A percentile compares a stretch with the other conserved stretches of the same genome.
phyloP scores from a whole-genome alignment of 2,329 filamentous ascomycete species.

The Lecanicillium sp. region DNA sequence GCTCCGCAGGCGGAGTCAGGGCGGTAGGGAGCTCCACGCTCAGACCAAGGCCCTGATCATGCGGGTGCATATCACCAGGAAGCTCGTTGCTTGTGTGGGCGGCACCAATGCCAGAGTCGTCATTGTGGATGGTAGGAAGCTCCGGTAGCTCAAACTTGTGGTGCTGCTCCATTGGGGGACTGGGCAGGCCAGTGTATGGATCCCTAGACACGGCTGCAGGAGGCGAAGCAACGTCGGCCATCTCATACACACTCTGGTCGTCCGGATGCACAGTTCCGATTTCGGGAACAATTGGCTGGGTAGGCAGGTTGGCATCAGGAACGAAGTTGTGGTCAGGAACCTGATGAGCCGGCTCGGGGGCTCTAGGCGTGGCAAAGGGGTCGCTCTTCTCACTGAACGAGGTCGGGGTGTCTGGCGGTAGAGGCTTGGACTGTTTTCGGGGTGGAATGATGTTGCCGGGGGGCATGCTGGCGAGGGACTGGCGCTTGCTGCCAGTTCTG shows the following conservation, averaged over 20 bases:
- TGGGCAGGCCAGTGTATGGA: constrained; percentile 13
- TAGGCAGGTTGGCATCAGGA: constrained; percentile 19
- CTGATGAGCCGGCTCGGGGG: constrained; percentile 20
- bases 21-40: constrained; percentile 26
- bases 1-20: constrained; percentile 13
- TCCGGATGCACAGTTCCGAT: constrained; percentile 24
- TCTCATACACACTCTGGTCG: constrained; percentile 16
- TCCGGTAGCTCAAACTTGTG: constrained; percentile 10
- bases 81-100: constrained; percentile 13
- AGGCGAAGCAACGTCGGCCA: constrained; percentile 21
- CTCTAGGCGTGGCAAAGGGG: constrained; percentile 27
- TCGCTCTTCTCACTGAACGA: constrained; percentile 25
- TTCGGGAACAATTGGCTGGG: constrained; percentile 29
- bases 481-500: constrained; percentile 29
- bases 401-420: constrained; percentile 16
- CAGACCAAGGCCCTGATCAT: constrained; percentile 24
- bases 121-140: constrained; percentile 9
- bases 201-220: constrained; percentile 21
- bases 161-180: constrained; percentile 8
- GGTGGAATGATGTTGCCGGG: constrained; percentile 21
- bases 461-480: constrained; percentile 18
- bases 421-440: constrained; percentile 36
- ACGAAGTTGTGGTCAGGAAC: constrained; percentile 11
- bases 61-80: constrained; percentile 15
- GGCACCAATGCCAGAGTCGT: constrained; percentile 7